phyloP scores from a whole-genome alignment of 2,329 filamentous ascomycete species.

The Ambrosiella cleistominuta region DNA sequence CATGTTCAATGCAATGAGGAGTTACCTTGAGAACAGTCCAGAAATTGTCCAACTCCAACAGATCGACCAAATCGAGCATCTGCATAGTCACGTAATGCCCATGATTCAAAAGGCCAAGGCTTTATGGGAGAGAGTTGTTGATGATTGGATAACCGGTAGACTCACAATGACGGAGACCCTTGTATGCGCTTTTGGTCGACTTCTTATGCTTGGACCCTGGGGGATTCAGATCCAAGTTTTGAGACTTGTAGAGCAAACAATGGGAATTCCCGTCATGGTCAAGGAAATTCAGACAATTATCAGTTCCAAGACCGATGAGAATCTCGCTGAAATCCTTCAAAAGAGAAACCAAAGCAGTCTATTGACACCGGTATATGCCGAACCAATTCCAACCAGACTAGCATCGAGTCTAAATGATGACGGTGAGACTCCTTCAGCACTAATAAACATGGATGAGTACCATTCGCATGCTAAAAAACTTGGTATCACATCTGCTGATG shows the following conservation, averaged over 20 bases:
- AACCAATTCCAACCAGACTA: no score
- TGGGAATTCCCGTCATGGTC: conserved; percentile 47
- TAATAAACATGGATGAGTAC: neutral
- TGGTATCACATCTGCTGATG: conserved; percentile 2
- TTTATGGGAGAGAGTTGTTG: conserved; percentile 65
- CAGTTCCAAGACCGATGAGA: neutral
- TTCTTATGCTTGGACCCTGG: conserved; percentile 50
- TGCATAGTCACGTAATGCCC: conserved; percentile 9
- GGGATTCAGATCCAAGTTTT: conserved; percentile 56
- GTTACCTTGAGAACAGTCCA: conserved; percentile 21
- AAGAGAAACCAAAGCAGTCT: neutral
- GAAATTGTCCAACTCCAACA: conserved; percentile 10
- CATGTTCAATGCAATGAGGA: conserved; percentile 59
- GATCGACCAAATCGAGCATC: conserved; percentile 14
- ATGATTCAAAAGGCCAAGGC: conserved; percentile 40
- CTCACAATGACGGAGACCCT: conserved; percentile 61
- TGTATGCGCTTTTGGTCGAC: conserved; percentile 61
- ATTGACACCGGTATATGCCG: neutral
- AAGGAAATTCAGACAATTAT: conserved; percentile 17
- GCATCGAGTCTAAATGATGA: neutral
- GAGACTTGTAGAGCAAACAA: conserved; percentile 62
- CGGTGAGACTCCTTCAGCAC: neutral
- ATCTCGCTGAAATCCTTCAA: neutral
- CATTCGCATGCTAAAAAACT: neutral
- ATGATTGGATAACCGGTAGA: conserved; percentile 55